phyloP scores from a whole-genome alignment of 805 yeast species.

The Wickerhamomyces silvicola region DNA sequence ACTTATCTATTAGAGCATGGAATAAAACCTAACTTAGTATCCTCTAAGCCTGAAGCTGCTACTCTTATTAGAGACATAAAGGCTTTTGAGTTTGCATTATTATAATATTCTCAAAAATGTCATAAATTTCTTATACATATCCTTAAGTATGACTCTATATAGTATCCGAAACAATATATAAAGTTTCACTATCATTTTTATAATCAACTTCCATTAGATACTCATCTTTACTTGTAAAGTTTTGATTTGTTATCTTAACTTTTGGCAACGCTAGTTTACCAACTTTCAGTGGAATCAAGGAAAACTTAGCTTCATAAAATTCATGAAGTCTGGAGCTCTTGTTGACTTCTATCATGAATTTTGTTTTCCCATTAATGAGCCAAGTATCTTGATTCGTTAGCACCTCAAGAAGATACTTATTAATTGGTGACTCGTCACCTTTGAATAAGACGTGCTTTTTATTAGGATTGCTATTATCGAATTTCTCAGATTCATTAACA shows the following conservation, averaged over 20 bases:
- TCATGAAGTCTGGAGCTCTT: conserved; percentile 6
- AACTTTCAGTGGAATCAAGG: conserved; percentile 65
- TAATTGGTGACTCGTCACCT: conserved; percentile 9
- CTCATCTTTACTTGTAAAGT: conserved; percentile 26
- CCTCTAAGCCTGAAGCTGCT: conserved; percentile 66
- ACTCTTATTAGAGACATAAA: conserved; percentile 38
- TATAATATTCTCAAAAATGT: conserved; percentile 3
- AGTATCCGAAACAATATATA: conserved; percentile 62
- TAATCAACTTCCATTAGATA: conserved; percentile 53
- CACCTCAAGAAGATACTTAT: conserved; percentile 40
- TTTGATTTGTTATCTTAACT: conserved; percentile 37
- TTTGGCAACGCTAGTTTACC: conserved; percentile 70
- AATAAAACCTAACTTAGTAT: conserved; percentile 54
- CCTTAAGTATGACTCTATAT: conserved; percentile 1
- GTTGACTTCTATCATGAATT: conserved; percentile 40
- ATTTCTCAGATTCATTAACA: conserved; percentile 12
- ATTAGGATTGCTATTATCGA: conserved; percentile 1
- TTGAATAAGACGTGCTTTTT: conserved; percentile 19
- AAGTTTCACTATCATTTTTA: conserved; percentile 60
- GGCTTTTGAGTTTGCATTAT: background rate
- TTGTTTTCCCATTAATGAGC: conserved; percentile 71
- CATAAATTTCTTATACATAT: conserved; percentile 1
- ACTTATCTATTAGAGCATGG: conserved; percentile 47
- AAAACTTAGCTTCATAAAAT: conserved; percentile 28
- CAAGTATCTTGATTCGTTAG: conserved; percentile 59